Conservation (phyloP, 208 protist genomes). For the Acanthamoeba lenticulata region DNA sequence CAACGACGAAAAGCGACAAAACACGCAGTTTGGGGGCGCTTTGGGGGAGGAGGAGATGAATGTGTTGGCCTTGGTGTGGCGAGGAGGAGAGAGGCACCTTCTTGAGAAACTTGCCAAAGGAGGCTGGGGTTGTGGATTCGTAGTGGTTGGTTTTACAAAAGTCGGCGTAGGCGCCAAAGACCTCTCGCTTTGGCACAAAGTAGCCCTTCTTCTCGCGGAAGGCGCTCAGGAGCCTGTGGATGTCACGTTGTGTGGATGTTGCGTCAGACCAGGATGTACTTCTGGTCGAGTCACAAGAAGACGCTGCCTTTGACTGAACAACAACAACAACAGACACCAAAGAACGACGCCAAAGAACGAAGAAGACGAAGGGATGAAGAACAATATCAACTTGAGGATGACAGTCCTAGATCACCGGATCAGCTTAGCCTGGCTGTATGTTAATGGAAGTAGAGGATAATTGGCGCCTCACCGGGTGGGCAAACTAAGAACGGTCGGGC, state of each 20-base stretch:
- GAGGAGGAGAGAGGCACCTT: background rate
- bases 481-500: background rate
- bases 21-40: background rate
- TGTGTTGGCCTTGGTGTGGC: no score
- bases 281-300: no score
- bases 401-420: no score
- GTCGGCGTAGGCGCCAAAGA: background rate
- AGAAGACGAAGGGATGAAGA: no score
- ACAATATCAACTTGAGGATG: no score
- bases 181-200: background rate
- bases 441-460: no score
- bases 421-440: no score
- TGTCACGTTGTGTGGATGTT: no score
- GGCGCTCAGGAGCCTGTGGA: background rate
- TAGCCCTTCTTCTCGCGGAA: conserved; percentile 20
- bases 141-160: background rate
- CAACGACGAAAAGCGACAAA: background rate
- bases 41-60: background rate
- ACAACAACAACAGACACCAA: no score
- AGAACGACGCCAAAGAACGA: no score
- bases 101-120: conserved; percentile 45
- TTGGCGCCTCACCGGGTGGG: background rate
- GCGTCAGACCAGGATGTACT: no score
- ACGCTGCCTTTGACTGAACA: no score
- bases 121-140: background rate